phyloP scores from a whole-genome alignment of 2,329 filamentous ascomycete genomes.

The Diplocarpon rosae region DNA sequence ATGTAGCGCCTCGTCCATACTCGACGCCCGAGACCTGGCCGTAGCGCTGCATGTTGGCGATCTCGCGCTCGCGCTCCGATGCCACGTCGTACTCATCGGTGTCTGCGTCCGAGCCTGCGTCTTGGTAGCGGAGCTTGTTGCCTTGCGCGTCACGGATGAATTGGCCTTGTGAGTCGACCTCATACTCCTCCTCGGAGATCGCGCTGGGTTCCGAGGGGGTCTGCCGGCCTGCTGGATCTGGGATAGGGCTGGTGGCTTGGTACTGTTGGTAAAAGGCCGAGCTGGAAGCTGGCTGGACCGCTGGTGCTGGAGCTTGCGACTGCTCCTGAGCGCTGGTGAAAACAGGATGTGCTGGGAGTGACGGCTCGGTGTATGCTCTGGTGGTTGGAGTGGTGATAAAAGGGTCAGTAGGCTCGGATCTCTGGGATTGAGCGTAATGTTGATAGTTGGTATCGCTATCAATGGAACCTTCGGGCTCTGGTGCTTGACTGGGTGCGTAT shows the following conservation, averaged over 20 bases:
- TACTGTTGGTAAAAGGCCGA: constrained; percentile 36
- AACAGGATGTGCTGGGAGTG: constrained; percentile 17
- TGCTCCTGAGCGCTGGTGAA: constrained; percentile 22
- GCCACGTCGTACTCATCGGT: constrained; percentile 47
- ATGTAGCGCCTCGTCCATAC: constrained; percentile 18
- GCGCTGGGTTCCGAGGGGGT: constrained; percentile 30
- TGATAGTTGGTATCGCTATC: constrained; percentile 22
- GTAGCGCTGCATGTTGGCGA: constrained; percentile 19
- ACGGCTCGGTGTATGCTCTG: constrained; percentile 3
- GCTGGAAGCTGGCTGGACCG: constrained; percentile 32
- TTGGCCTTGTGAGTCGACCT: constrained; percentile 48
- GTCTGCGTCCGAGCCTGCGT: constrained; percentile 38
- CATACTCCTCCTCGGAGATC: constrained; percentile 57
- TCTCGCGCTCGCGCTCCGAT: constrained; percentile 20
- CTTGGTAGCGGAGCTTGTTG: constrained; percentile 41
- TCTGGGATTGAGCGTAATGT: constrained; percentile 20
- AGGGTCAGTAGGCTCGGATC: constrained; percentile 29
- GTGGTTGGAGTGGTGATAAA: constrained; percentile 21
- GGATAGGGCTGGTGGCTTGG: constrained; percentile 20
- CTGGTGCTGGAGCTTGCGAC: constrained; percentile 33
- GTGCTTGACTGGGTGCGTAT: constrained; percentile 25
- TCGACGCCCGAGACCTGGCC: constrained; percentile 19
- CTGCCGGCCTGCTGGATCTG: constrained; percentile 21
- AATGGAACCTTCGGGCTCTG: constrained; percentile 17
- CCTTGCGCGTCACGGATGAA: constrained; percentile 51